Percentiles rank a stretch among this genome's conserved stretches.
Evolutionary conservation across 345 rosid species (phyloP).

Genomic region (Syzygium jambos): DNA sequence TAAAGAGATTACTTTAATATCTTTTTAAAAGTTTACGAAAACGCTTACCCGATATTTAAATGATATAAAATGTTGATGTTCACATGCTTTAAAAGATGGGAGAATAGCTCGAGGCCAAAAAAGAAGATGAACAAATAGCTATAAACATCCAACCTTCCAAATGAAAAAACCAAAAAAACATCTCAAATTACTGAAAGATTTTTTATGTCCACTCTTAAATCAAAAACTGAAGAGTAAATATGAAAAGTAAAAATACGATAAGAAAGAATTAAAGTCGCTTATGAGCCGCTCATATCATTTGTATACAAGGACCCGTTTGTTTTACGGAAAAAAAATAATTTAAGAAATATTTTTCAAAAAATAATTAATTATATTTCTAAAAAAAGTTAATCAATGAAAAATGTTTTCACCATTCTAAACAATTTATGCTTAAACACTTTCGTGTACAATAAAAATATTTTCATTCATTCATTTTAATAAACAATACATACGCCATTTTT

Average conservation of each 20-base stretch:
- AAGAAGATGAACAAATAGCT: neutral
- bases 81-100: neutral
- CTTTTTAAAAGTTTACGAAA: neutral
- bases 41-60: neutral
- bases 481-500: no score
- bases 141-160: neutral
- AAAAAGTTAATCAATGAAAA: no score
- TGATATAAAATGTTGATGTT: neutral
- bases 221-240: neutral
- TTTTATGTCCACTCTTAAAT: neutral
- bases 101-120: neutral
- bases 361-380: no score
- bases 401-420: no score
- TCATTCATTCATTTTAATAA: no score
- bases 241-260: neutral
- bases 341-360: no score
- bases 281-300: neutral
- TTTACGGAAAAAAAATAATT: no score
- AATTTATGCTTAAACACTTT: no score
- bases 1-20: neutral
- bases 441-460: no score
- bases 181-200: neutral
- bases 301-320: no score
- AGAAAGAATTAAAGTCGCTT: neutral
- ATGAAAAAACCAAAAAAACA: neutral